Conservation (phyloP, 2,329 filamentous ascomycete species). For the Conoideocrella luteorostrata region DNA sequence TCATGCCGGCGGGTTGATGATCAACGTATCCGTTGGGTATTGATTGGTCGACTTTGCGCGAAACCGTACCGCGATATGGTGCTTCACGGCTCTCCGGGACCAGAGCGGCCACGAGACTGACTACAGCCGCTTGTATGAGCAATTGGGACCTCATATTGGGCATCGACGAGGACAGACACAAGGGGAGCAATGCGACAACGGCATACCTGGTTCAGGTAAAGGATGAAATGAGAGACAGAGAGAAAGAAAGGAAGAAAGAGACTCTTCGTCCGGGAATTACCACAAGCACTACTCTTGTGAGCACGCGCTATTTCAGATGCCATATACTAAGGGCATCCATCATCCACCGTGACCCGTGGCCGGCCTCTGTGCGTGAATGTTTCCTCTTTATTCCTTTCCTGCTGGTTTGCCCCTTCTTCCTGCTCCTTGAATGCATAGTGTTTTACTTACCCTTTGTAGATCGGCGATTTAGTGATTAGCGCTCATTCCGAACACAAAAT, state of each 20-base stretch:
- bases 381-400: not conserved
- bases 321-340: not conserved
- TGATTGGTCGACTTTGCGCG: not conserved
- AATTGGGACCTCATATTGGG: slow-evolving; percentile 3
- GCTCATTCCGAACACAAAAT: slow-evolving; percentile 2
- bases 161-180: not conserved
- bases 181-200: not conserved
- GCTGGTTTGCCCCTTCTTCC: not conserved
- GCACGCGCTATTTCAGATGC: not conserved
- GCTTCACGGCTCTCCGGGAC: not conserved
- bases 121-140: slow-evolving; percentile 3
- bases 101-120: slow-evolving; percentile 2
- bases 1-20: not conserved
- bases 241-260: not conserved
- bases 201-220: not conserved
- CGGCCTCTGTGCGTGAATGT: not conserved
- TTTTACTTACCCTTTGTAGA: not conserved
- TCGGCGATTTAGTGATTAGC: not conserved
- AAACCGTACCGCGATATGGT: not conserved
- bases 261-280: not conserved
- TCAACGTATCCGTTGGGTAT: not conserved
- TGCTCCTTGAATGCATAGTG: not conserved
- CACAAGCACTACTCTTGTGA: not conserved
- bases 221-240: not conserved
- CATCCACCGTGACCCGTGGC: slow-evolving; percentile 1